These are phyloP conservation scores for Coniochaeta sp. DNA, from an alignment of 2,329 filamentous ascomycete species.

Conservation along the genomic window DNA sequence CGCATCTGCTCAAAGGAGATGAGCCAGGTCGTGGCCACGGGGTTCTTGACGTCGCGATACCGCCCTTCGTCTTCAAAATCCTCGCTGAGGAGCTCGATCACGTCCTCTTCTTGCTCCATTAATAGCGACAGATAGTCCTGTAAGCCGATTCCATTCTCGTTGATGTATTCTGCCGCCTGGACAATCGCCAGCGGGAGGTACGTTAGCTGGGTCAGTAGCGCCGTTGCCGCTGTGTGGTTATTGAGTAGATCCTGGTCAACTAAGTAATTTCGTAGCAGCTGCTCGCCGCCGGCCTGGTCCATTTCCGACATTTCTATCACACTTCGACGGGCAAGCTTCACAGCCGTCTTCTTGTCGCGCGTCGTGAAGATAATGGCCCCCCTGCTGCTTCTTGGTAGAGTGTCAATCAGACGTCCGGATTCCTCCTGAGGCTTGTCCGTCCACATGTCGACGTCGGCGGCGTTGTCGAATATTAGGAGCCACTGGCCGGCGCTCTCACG, in stretches of 20 bases:
- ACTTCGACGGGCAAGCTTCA: constrained; percentile 14
- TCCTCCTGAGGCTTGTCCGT: background rate
- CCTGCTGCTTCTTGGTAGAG: constrained; percentile 23
- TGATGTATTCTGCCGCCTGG: constrained; percentile 29
- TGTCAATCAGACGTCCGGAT: constrained; percentile 15
- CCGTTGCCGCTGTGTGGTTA: constrained; percentile 10
- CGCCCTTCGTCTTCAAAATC: constrained; percentile 22
- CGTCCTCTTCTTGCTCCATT: constrained; percentile 11
- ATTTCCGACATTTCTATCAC: constrained; percentile 22
- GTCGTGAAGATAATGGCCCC: constrained; percentile 30
- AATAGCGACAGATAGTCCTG: constrained; percentile 18
- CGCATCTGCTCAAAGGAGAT: constrained; percentile 28
- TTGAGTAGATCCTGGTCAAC: constrained; percentile 11
- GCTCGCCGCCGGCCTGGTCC: constrained; percentile 16
- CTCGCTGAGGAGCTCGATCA: constrained; percentile 18
- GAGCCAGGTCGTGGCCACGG: constrained; percentile 25
- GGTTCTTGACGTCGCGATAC: constrained; percentile 18
- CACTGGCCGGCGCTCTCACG: constrained; percentile 12
- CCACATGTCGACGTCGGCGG: constrained; percentile 14
- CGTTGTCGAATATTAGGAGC: constrained; percentile 18
- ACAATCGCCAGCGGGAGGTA: constrained; percentile 27
- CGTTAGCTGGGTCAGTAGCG: constrained; percentile 21
- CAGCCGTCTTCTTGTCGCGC: constrained; percentile 22
- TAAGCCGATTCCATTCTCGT: constrained; percentile 15
- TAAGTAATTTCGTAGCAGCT: constrained; percentile 19